Conservation (phyloP, 139 green algal genomes). For the Haematococcus sp. region DNA sequence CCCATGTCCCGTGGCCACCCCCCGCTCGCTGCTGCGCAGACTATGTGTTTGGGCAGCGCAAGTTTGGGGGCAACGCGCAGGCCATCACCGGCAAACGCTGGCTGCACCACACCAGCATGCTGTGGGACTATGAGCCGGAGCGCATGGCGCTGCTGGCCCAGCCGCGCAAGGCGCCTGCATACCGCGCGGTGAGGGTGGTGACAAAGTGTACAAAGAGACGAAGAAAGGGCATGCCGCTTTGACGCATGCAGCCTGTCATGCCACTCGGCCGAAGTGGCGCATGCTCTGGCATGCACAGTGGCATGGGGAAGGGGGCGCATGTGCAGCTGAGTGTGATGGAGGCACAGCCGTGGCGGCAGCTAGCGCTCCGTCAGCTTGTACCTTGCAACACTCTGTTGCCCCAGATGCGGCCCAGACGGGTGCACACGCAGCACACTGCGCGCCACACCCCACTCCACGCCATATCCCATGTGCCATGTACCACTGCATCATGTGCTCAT, state of each 20-base stretch:
- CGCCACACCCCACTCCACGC: too few relatives aligned
- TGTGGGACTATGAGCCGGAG: conserved; percentile 84
- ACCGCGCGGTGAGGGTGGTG: conserved; percentile 56
- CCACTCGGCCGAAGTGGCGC: not conserved
- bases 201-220: not conserved
- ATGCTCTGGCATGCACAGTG: too few relatives aligned
- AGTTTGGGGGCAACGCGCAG: conserved; percentile 98
- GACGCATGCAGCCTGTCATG: not conserved
- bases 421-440: too few relatives aligned
- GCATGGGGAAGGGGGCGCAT: too few relatives aligned
- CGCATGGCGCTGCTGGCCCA: conserved; percentile 81
- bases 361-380: too few relatives aligned
- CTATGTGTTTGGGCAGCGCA: conserved; percentile 83
- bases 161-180: conserved; percentile 68
- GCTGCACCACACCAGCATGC: conserved; percentile 96
- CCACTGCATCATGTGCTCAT: too few relatives aligned
- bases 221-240: not conserved
- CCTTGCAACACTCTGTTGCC: too few relatives aligned
- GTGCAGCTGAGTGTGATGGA: too few relatives aligned
- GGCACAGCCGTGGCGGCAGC: too few relatives aligned
- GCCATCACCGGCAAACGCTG: conserved; percentile 88
- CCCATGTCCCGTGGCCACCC: not conserved
- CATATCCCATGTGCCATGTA: too few relatives aligned
- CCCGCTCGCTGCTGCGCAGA: conserved; percentile 42
- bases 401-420: too few relatives aligned